Conservation (phyloP, 176 grass and related monocot genomes). For the Coix lacrymajobi region DNA sequence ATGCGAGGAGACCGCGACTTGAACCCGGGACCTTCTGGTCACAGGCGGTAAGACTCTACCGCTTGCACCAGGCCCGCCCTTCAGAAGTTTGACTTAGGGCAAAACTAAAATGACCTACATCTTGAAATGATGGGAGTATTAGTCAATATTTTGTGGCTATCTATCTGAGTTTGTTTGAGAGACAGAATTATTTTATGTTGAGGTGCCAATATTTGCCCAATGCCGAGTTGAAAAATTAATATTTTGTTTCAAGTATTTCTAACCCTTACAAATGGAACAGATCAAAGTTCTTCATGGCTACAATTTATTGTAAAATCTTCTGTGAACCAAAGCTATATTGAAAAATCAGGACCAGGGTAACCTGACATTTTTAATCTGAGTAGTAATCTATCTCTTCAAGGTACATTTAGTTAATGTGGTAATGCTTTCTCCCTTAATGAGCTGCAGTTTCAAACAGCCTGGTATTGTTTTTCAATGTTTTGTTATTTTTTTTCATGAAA, state of each 20-base stretch:
- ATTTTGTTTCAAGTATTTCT: neutral
- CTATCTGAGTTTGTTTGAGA: neutral
- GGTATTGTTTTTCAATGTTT: neutral
- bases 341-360: neutral
- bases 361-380: neutral
- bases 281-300: neutral
- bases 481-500: neutral
- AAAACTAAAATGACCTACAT: neutral
- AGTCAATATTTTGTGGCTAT: neutral
- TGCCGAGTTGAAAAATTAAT: neutral
- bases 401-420: neutral
- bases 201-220: neutral
- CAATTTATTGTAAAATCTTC: slow-evolving; percentile 11
- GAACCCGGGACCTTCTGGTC: too few relatives aligned
- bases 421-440: neutral
- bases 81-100: neutral
- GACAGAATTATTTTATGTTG: neutral
- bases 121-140: neutral
- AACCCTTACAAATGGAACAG: neutral
- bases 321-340: neutral
- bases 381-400: neutral
- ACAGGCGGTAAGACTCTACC: too few relatives aligned
- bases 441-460: neutral
- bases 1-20: too few relatives aligned
- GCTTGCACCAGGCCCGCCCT: too few relatives aligned